These are phyloP conservation scores for Colletotrichum gloeosporioides DNA, from an alignment of 2,329 filamentous ascomycete genomes.

Conservation along the genomic window DNA sequence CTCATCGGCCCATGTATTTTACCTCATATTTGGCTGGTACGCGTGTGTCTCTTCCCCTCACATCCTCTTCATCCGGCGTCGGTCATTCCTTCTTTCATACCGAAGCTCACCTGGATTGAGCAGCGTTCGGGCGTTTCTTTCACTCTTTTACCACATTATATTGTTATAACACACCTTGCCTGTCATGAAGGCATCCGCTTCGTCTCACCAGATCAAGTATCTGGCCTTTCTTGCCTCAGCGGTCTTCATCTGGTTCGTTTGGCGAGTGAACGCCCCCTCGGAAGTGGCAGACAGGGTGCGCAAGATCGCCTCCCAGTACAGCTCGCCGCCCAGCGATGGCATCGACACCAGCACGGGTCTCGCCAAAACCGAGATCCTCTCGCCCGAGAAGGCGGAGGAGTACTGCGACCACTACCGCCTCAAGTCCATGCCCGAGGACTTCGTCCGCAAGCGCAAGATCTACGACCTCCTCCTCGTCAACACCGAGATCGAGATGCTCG, in stretches of 20 bases:
- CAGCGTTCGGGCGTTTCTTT: not conserved
- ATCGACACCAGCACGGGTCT: not conserved
- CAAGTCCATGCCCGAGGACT: conserved; percentile 32
- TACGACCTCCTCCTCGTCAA: conserved; percentile 70
- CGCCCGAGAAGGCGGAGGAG: conserved; percentile 15
- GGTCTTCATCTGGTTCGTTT: conserved; percentile 19
- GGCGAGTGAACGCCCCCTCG: not conserved
- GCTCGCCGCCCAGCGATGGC: not conserved
- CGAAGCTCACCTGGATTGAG: not conserved
- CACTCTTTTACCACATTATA: not conserved
- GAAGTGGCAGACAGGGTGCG: not conserved
- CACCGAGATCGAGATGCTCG: conserved; percentile 69
- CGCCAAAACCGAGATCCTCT: conserved; percentile 1
- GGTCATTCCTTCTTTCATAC: not conserved
- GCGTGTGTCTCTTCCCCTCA: not conserved
- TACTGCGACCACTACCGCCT: conserved; percentile 44
- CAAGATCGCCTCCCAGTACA: not conserved
- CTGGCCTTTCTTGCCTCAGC: not conserved
- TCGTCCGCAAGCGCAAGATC: conserved; percentile 49
- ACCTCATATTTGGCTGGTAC: not conserved
- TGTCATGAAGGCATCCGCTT: not conserved
- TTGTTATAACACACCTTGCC: not conserved
- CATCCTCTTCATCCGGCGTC: not conserved
- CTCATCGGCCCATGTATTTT: not conserved
- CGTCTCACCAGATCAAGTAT: conserved; percentile 7